phyloP scores from a whole-genome alignment of 164 flowering plant species.

The Houttuynia cordata region DNA sequence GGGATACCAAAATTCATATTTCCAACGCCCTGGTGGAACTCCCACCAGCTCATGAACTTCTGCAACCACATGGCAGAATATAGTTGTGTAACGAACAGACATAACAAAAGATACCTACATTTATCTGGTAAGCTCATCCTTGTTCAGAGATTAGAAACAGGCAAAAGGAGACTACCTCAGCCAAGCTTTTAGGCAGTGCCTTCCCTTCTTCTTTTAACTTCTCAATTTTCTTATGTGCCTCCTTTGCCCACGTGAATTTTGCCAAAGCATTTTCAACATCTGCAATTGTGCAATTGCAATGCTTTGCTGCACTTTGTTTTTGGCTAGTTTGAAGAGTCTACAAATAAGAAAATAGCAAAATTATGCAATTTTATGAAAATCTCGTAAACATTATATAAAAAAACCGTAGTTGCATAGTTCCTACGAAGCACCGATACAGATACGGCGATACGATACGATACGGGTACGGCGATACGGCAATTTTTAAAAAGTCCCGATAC shows the following conservation, averaged over 20 bases:
- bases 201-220: constrained; percentile 85
- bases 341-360: constrained; percentile 9
- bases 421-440: too few species aligned
- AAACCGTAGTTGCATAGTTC: neutral
- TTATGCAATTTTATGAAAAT: neutral
- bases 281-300: constrained; percentile 67
- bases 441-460: too few species aligned
- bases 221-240: constrained; percentile 66
- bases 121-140: too few species aligned
- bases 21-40: too few species aligned
- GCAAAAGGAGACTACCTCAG: constrained; percentile 38
- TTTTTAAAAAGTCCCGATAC: too few species aligned
- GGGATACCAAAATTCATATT: too few species aligned
- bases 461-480: too few species aligned
- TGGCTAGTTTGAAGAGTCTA: constrained; percentile 66
- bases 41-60: too few species aligned
- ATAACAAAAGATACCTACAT: too few species aligned
- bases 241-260: constrained; percentile 81
- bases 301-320: constrained; percentile 73
- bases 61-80: too few species aligned
- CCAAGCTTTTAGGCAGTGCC: constrained; percentile 68
- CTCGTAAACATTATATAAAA: neutral
- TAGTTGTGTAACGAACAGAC: too few species aligned
- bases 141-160: neutral
- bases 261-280: constrained; percentile 81